Base-by-base conservation (phyloP, 192 early-diverging fungal species). In the Pecoramyces ruminantium region DNA sequence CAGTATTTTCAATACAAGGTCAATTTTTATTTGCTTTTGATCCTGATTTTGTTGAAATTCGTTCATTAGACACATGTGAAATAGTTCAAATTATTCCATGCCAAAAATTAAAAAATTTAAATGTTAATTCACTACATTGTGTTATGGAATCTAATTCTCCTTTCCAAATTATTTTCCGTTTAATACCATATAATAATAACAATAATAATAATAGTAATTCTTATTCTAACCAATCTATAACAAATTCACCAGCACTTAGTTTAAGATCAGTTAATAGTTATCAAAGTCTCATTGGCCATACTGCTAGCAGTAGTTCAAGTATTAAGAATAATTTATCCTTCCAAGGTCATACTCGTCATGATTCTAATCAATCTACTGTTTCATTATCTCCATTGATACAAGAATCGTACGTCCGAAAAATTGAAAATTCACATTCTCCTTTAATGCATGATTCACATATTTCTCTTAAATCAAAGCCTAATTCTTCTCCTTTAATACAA, bases 11-110 rank as follows among this genome's bases (percentile, higher is more conserved):
- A 85, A 82, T 83, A 80, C 40, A 27, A 30, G 17, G 30, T 3
- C 78, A 18, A 78, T 98, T 96, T 82, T 86, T 98, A 39, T 85
- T 97, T 81, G 96, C 97, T 0, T 98, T 95, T 85, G 95, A 97
- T 78, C 86, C 92, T 11, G 90, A 87, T 58, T 97, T 97, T 82
- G 94, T 98, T 82, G 97, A 98, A 84, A 87, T 98, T 38, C 90
- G 93, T 67, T 86, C 96, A 81, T 88, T 94, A 4, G 91, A 95
- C 81, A 94, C 92, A 3, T 94, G 90, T 30, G 83, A 88, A 40
- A 84, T 92, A 15, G 85, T 89, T 80, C 92, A 93, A 84, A 86
- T 93, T 79, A 94, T 95, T 78, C 11, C n/a, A 78, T 25, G 51
- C 17, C 51, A 67, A 9, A 67, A 67, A 9, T 17, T 67, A 25